These are phyloP conservation scores for Mangifera indica DNA, from an alignment of 345 rosid species.

Conservation along the genomic window DNA sequence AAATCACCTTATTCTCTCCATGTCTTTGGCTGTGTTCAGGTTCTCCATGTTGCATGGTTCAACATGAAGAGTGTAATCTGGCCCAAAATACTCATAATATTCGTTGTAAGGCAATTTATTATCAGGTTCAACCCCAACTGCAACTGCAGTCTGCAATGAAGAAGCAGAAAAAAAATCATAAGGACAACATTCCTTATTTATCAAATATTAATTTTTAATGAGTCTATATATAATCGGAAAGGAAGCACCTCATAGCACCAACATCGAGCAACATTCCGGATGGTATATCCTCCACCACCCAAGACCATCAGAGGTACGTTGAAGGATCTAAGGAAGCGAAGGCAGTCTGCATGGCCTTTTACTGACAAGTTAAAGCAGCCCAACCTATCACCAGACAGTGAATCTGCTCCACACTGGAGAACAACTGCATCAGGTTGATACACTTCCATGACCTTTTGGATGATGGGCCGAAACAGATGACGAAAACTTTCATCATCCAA, in stretches of 20 bases:
- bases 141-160: constrained; percentile 82
- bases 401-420: constrained; percentile 71
- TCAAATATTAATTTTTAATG: background rate
- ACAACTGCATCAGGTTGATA: constrained; percentile 67
- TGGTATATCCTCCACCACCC: constrained; percentile 79
- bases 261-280: constrained; percentile 76
- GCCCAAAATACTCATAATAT: constrained; percentile 78
- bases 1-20: constrained; percentile 85
- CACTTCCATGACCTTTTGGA: constrained; percentile 63
- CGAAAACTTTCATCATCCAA: constrained; percentile 74
- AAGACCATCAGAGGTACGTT: constrained; percentile 63
- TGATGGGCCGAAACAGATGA: constrained; percentile 64
- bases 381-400: constrained; percentile 67
- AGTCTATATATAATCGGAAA: constrained; percentile 7
- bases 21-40: constrained; percentile 57
- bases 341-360: constrained; percentile 85
- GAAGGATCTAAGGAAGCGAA: constrained; percentile 68
- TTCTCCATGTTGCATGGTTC: constrained; percentile 53
- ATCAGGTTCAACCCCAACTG: constrained; percentile 94
- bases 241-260: constrained; percentile 75
- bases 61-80: constrained; percentile 63
- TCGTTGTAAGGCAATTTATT: constrained; percentile 61
- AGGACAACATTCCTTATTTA: constrained; percentile 1
- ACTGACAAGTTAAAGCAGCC: constrained; percentile 69
- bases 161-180: constrained; percentile 18